Base-by-base conservation (phyloP, 306 rosid genomes). In the Adenanthera pavonina region DNA sequence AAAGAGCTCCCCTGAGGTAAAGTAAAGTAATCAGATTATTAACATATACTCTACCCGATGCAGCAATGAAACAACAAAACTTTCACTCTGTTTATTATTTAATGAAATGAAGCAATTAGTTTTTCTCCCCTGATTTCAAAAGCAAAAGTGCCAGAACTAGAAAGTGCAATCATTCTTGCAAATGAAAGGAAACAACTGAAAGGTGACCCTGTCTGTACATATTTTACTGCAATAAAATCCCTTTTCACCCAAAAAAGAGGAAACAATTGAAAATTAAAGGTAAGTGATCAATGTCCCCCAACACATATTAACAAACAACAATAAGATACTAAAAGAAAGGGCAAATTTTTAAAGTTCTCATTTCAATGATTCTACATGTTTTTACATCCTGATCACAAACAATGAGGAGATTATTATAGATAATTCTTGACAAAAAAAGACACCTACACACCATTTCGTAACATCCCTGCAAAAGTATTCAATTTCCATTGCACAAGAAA, bases 1-100 rank as follows among this genome's bases (percentile, higher is more conserved):
- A 90, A 81, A 17, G 88, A 89, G 75, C 79, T 87, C 74, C 87
- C 88, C 99, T 92, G 87, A 75, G 79, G 85, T 49, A 81, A 68
- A 85, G 3, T 2, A 70, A 61, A 62, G 5, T 13, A 64, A 64
- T 61, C 73, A 77, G 54, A 52, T 78, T 72, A 67, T 59, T 59
- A 25, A 38, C 66, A 80, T 16, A 13, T 71, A 76, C 80, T 41
- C 80, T 17, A 65, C 78, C 79, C 67, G 38, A 59, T 60, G 49
- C 74, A 25, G 62, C 33, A 57, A 64, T 75, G 20, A 33, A 7
- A 69, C 16, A 75, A 13, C 41, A 41, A 12, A 54, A n/a, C 38
- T 54, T 34, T 19, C 60, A 19, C 52, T 15, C 17, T 72, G 62
- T 57, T 47, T 54, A 65, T 25, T 66, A 74, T 43, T 25, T 41